Evolutionary conservation across 2,329 filamentous ascomycete species (phyloP).

Genomic region (Geoglossum cookeanum): DNA sequence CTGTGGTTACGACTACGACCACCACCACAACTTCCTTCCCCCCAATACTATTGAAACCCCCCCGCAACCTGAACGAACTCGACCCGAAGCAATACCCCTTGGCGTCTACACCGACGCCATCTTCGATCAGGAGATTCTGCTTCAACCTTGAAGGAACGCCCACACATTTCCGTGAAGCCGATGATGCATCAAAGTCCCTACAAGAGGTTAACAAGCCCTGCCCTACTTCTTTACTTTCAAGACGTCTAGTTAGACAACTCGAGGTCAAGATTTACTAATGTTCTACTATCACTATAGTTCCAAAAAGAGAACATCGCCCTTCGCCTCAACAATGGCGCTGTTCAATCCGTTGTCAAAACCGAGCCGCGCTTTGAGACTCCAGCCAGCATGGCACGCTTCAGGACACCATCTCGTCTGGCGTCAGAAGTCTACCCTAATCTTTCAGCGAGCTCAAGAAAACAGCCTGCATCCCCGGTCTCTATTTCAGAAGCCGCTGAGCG

Average conservation of each 20-base stretch:
- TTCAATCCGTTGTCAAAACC: slow-evolving; percentile 19
- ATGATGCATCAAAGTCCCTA: slow-evolving; percentile 33
- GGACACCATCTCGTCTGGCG: slow-evolving; percentile 5
- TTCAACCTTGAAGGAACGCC: slow-evolving; percentile 48
- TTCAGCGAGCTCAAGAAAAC: slow-evolving; percentile 22
- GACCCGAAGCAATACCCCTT: slow-evolving; percentile 84
- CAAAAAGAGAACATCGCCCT: slow-evolving; percentile 25
- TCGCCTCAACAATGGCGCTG: slow-evolving; percentile 26
- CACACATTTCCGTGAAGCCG: slow-evolving; percentile 43
- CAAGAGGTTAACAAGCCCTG: slow-evolving; percentile 25
- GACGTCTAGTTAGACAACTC: not conserved
- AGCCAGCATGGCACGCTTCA: slow-evolving; percentile 11
- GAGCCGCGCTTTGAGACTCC: slow-evolving; percentile 17
- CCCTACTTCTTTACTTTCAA: no score
- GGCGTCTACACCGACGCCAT: slow-evolving; percentile 63
- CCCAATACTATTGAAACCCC: slow-evolving; percentile 59
- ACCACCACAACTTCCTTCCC: slow-evolving; percentile 70
- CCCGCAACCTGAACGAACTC: slow-evolving; percentile 48
- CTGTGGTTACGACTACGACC: slow-evolving; percentile 72
- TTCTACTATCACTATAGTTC: slow-evolving; percentile 17
- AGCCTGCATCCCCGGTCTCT: slow-evolving; percentile 32
- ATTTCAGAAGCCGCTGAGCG: slow-evolving; percentile 32
- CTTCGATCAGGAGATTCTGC: slow-evolving; percentile 55
- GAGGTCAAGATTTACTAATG: not conserved
- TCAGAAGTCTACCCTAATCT: slow-evolving; percentile 7